Evolutionary conservation across 2,329 filamentous ascomycete genomes (phyloP).

Genomic region (Cladosporium sp.): DNA sequence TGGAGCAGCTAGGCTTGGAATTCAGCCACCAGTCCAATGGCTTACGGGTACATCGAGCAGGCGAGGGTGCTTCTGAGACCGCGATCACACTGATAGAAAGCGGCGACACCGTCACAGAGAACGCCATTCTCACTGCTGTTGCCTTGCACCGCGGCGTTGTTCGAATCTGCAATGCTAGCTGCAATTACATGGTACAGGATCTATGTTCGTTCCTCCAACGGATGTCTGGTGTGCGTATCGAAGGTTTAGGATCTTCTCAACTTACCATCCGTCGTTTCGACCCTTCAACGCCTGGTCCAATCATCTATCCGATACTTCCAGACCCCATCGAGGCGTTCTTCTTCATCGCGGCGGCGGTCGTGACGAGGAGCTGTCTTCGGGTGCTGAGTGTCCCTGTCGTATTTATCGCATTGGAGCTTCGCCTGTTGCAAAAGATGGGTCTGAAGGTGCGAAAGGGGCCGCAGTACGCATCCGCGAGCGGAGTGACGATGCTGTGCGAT

Average conservation of each 20-base stretch:
- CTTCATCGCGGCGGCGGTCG: not conserved
- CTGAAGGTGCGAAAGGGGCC: not conserved
- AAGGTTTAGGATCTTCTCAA: not conserved
- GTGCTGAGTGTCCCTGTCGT: not conserved
- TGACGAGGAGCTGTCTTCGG: not conserved
- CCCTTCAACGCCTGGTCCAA: not conserved
- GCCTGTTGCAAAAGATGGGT: not conserved
- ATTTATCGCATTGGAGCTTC: constrained; percentile 1
- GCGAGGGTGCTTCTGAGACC: not conserved
- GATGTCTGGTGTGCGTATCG: not conserved
- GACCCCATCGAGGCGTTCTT: constrained; percentile 10
- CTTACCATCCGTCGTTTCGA: not conserved
- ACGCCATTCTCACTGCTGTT: not conserved
- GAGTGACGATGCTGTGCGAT: not conserved
- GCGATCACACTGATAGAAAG: not conserved
- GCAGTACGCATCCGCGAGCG: not conserved
- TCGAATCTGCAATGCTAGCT: constrained; percentile 4
- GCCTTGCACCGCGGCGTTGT: not conserved
- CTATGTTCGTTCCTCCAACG: constrained; percentile 5
- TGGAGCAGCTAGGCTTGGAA: not conserved
- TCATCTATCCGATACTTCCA: not conserved
- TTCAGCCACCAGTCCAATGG: not conserved
- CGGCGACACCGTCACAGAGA: constrained; percentile 9
- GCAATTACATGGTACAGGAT: constrained; percentile 13
- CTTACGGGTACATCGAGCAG: not conserved